Percentiles rank a stretch among this genome's conserved stretches.
Evolutionary conservation across 441 rosid genomes (phyloP).

Genomic region (Melastoma candidum): DNA sequence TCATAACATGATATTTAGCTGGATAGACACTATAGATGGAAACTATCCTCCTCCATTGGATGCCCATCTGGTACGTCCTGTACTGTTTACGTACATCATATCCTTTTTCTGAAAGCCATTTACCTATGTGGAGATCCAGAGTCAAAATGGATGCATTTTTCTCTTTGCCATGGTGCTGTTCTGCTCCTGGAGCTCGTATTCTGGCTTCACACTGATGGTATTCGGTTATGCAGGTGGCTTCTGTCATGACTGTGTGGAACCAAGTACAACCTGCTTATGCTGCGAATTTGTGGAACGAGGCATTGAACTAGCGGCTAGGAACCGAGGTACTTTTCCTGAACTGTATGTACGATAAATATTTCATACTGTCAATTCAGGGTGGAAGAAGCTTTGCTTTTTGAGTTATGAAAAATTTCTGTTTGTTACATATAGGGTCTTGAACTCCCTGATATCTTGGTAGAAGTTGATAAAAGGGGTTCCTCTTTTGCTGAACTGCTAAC

Average conservation of each 20-base stretch:
- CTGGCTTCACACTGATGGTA: constrained; percentile 11
- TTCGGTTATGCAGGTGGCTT: constrained; percentile 62
- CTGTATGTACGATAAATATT: no score
- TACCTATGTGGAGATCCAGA: no score
- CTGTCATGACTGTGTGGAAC: constrained; percentile 92
- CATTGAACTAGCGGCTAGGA: constrained; percentile 88
- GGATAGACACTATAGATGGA: constrained; percentile 80
- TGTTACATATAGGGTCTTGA: constrained; percentile 48
- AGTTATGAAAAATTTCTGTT: constrained; percentile 1
- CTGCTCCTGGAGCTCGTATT: no score
- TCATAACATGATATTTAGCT: constrained; percentile 96
- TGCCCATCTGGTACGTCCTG: constrained; percentile 68
- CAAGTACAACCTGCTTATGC: constrained; percentile 85
- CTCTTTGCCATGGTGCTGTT: no score
- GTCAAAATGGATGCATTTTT: no score
- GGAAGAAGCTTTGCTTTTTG: background rate
- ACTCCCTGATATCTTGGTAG: constrained; percentile 75
- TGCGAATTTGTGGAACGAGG: constrained; percentile 96
- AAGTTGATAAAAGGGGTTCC: constrained; percentile 74
- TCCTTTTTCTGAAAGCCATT: no score
- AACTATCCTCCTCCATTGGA: constrained; percentile 95
- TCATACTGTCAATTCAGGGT: background rate
- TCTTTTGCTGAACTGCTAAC: constrained; percentile 74
- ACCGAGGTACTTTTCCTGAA: constrained; percentile 41
- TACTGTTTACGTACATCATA: background rate